phyloP scores from a whole-genome alignment of 2,329 filamentous ascomycete species.

The Colletotrichum incanum region DNA sequence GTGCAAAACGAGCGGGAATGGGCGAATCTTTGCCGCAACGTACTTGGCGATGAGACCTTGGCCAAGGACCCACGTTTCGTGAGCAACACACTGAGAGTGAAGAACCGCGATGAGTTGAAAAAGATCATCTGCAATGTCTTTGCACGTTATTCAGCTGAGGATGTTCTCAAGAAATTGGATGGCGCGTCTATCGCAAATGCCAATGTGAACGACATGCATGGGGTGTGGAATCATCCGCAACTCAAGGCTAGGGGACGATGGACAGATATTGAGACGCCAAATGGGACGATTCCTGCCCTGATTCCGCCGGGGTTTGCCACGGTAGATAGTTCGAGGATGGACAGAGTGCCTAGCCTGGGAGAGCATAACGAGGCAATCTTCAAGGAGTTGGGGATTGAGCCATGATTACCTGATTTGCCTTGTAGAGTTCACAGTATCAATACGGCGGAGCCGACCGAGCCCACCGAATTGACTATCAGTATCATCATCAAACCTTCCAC shows the following conservation, averaged over 20 bases:
- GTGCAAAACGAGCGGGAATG: conserved; percentile 73
- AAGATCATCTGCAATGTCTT: conserved; percentile 63
- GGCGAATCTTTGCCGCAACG: conserved; percentile 62
- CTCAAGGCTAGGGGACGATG: conserved; percentile 66
- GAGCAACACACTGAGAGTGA: conserved; percentile 61
- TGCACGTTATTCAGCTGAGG: conserved; percentile 53
- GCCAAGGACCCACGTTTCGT: conserved; percentile 63
- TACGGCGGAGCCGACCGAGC: too few species aligned
- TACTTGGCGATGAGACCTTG: conserved; percentile 60
- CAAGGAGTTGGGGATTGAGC: conserved; percentile 22
- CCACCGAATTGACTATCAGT: too few species aligned
- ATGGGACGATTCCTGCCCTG: conserved; percentile 63
- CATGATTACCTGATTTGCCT: not conserved
- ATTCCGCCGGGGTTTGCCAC: conserved; percentile 62
- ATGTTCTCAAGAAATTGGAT: conserved; percentile 62
- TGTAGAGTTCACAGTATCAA: too few species aligned
- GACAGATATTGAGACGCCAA: conserved; percentile 64
- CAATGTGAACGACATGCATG: conserved; percentile 69
- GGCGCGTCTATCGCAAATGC: conserved; percentile 68
- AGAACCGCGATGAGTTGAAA: conserved; percentile 64
- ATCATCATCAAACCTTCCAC: too few species aligned
- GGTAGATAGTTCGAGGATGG: conserved; percentile 29
- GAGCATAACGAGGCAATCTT: conserved; percentile 38
- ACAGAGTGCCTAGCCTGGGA: conserved; percentile 29
- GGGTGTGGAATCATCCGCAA: conserved; percentile 69